Conservation (phyloP, 2,329 filamentous ascomycete genomes). For the Diaporthe eres region DNA sequence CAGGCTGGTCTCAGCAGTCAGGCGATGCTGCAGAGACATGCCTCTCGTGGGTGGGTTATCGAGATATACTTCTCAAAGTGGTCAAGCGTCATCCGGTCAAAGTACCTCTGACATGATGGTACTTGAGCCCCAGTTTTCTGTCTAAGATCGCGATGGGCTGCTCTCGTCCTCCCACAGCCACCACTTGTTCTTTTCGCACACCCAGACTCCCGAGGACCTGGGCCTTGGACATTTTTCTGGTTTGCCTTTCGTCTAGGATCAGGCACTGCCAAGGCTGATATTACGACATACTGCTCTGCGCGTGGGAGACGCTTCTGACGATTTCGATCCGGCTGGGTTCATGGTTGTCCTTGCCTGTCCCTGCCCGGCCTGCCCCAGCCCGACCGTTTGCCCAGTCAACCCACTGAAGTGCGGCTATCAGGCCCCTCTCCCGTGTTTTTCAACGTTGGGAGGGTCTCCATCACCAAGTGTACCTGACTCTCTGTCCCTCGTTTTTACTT, state of each 20-base stretch:
- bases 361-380: conserved; percentile 39
- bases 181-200: conserved; percentile 28
- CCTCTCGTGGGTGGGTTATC: conserved; percentile 2
- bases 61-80: conserved; percentile 34
- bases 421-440: conserved; percentile 35
- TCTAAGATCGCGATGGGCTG: conserved; percentile 40
- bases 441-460: conserved; percentile 32
- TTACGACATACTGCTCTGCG: conserved; percentile 35
- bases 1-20: background rate
- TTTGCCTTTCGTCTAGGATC: background rate
- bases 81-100: conserved; percentile 34
- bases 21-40: background rate
- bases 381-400: conserved; percentile 34
- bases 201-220: conserved; percentile 28
- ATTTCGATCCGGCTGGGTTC: conserved; percentile 30
- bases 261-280: conserved; percentile 35
- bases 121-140: conserved; percentile 35
- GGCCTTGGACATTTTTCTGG: conserved; percentile 31
- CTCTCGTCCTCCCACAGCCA: conserved; percentile 30
- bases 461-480: conserved; percentile 39
- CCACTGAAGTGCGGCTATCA: conserved; percentile 37
- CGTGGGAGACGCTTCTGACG: conserved; percentile 29
- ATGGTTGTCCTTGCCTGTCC: conserved; percentile 40
- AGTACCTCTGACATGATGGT: conserved; percentile 38
- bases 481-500: conserved; percentile 24